These are phyloP conservation scores for Leishmania tropica DNA, from an alignment of 208 protist genomes.

Conservation along the genomic window DNA sequence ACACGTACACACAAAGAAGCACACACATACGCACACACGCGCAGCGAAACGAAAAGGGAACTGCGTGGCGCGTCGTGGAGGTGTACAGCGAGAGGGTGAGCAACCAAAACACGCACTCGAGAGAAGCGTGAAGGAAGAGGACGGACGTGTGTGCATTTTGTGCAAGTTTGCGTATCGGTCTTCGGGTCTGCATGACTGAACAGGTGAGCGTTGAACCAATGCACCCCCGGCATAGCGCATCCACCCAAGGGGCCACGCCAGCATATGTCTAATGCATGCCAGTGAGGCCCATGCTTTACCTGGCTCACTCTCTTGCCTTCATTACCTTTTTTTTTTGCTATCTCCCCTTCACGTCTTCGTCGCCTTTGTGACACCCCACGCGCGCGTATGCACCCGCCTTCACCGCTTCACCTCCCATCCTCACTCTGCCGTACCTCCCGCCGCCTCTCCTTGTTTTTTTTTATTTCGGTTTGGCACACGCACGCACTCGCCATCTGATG, in stretches of 20 bases:
- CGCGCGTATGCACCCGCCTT: not conserved
- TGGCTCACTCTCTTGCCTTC: not conserved
- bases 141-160: not conserved
- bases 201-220: not conserved
- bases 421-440: not conserved
- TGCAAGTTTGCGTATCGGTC: not conserved
- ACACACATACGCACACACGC: not conserved
- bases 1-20: not conserved
- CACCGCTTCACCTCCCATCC: not conserved
- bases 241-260: not conserved
- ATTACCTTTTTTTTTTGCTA: not conserved
- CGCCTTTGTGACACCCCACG: not conserved
- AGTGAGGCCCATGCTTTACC: not conserved
- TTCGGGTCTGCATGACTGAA: not conserved
- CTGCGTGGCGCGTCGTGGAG: not conserved
- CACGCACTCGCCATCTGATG: not conserved
- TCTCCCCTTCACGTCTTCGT: not conserved
- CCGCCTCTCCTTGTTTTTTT: not conserved
- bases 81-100: not conserved
- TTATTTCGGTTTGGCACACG: not conserved
- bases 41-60: not conserved
- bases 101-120: not conserved
- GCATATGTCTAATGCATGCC: not conserved
- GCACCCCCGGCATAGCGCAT: not conserved
- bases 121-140: not conserved